Percentiles rank a stretch among this genome's conserved stretches.
Conservation (phyloP, 129 eudicot species). For the Smallanthus sonchifolius region DNA sequence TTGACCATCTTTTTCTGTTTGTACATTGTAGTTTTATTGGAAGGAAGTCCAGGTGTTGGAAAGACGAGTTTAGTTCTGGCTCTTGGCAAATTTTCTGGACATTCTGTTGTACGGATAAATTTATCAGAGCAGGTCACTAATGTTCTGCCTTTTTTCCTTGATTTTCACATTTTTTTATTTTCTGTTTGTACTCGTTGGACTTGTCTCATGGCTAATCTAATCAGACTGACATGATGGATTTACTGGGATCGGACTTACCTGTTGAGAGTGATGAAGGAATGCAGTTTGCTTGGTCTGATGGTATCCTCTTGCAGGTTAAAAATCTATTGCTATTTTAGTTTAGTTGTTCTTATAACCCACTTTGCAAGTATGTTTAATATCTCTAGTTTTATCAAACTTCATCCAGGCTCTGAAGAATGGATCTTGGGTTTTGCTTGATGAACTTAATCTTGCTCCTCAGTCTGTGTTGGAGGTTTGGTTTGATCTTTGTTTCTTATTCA, state of each 20-base stretch:
- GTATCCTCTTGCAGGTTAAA: conserved; percentile 82
- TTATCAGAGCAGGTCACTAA: conserved; percentile 86
- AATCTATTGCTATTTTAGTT: neutral
- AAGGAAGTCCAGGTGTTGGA: conserved; percentile 99
- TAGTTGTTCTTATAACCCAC: neutral
- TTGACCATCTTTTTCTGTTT: conserved; percentile 18
- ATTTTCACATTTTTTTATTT: neutral
- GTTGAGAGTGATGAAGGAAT: conserved; percentile 91
- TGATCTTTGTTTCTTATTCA: neutral
- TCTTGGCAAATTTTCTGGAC: conserved; percentile 85
- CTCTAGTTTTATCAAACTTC: neutral
- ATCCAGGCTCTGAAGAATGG: conserved; percentile 85
- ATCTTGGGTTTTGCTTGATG: conserved; percentile 96
- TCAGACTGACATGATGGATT: conserved; percentile 95
- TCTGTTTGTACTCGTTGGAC: neutral
- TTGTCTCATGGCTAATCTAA: conserved; percentile 7
- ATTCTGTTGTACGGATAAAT: conserved; percentile 88
- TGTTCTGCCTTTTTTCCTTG: neutral
- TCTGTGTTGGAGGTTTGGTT: conserved; percentile 83
- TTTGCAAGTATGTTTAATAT: conserved; percentile 20
- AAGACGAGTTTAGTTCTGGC: conserved; percentile 87
- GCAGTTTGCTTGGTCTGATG: conserved; percentile 99
- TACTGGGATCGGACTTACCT: conserved; percentile 96
- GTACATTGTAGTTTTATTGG: conserved; percentile 61
- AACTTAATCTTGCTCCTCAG: conserved; percentile 96